Evolutionary conservation across 2,329 filamentous ascomycete species (phyloP).

Genomic region (Scedosporium dehoogii): DNA sequence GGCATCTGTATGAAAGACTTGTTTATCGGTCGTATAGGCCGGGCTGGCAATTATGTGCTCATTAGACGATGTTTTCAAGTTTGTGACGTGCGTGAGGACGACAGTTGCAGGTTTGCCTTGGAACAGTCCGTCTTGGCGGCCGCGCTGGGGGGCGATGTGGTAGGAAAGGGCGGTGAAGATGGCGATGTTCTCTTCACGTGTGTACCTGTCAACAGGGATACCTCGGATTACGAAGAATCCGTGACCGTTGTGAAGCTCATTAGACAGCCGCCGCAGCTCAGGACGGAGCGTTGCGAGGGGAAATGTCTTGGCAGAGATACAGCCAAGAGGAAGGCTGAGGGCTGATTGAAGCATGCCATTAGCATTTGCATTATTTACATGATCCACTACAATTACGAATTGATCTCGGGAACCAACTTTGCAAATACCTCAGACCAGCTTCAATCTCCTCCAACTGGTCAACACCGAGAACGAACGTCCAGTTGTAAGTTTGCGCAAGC

Average conservation of each 20-base stretch:
- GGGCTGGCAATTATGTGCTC: constrained; percentile 8
- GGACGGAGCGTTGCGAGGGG: constrained; percentile 38
- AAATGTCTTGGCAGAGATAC: constrained; percentile 40
- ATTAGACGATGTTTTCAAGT: constrained; percentile 29
- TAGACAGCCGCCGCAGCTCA: constrained; percentile 30
- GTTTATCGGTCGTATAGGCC: constrained; percentile 24
- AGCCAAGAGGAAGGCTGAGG: constrained; percentile 25
- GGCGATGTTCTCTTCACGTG: constrained; percentile 45
- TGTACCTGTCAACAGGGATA: constrained; percentile 39
- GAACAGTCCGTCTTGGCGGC: constrained; percentile 41
- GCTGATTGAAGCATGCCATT: constrained; percentile 14
- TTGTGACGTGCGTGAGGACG: constrained; percentile 50
- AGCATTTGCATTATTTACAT: background rate
- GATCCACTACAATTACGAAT: background rate
- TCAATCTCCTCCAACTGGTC: constrained; percentile 9
- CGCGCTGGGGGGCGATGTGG: constrained; percentile 45
- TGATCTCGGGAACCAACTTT: constrained; percentile 4
- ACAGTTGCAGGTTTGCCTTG: constrained; percentile 38
- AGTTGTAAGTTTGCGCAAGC: constrained; percentile 5
- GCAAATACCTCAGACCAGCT: constrained; percentile 7
- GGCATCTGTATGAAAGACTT: constrained; percentile 48
- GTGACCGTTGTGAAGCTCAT: constrained; percentile 44
- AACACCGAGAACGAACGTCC: constrained; percentile 1
- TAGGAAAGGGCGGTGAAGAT: constrained; percentile 51
- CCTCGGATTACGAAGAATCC: constrained; percentile 56